These are phyloP conservation scores for Hirschioporus abietinus DNA, from an alignment of 768 basidiomycete species.

Conservation along the genomic window DNA sequence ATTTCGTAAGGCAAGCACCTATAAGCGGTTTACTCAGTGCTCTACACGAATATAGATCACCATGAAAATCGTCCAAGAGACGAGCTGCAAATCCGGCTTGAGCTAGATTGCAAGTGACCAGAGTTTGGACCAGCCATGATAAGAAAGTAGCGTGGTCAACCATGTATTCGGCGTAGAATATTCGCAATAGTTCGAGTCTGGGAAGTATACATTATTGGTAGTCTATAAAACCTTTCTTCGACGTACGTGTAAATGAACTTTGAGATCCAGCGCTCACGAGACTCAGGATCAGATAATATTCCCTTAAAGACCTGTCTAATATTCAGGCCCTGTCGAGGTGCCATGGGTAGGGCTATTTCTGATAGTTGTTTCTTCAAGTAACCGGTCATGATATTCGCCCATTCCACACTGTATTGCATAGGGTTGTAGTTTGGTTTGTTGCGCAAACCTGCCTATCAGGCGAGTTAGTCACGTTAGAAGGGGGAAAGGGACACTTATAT, in stretches of 20 bases:
- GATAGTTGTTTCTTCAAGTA: slow-evolving; percentile 80
- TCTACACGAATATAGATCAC: slow-evolving; percentile 61
- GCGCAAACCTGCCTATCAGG: slow-evolving; percentile 57
- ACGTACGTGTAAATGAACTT: slow-evolving; percentile 74
- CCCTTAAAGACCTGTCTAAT: slow-evolving; percentile 85
- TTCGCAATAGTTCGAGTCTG: slow-evolving; percentile 66
- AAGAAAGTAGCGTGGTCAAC: slow-evolving; percentile 77
- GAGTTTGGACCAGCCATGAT: slow-evolving; percentile 73
- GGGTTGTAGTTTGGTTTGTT: slow-evolving; percentile 80
- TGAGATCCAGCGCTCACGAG: slow-evolving; percentile 70
- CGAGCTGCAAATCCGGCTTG: slow-evolving; percentile 73
- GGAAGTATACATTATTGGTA: slow-evolving; percentile 8
- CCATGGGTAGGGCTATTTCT: slow-evolving; percentile 75
- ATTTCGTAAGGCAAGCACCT: slow-evolving; percentile 63
- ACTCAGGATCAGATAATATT: slow-evolving; percentile 64
- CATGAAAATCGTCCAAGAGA: slow-evolving; percentile 75
- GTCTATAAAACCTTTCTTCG: neutral
- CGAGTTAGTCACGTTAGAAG: neutral
- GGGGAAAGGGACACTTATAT: slow-evolving; percentile 15
- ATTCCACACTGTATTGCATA: slow-evolving; percentile 78
- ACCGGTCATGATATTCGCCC: slow-evolving; percentile 75
- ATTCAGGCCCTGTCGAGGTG: slow-evolving; percentile 68
- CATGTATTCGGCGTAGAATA: slow-evolving; percentile 75
- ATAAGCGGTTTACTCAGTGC: slow-evolving; percentile 64
- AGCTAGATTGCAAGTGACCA: slow-evolving; percentile 72